Conservation (phyloP, 805 yeast species). For the Yarrowia yakushimensis region DNA sequence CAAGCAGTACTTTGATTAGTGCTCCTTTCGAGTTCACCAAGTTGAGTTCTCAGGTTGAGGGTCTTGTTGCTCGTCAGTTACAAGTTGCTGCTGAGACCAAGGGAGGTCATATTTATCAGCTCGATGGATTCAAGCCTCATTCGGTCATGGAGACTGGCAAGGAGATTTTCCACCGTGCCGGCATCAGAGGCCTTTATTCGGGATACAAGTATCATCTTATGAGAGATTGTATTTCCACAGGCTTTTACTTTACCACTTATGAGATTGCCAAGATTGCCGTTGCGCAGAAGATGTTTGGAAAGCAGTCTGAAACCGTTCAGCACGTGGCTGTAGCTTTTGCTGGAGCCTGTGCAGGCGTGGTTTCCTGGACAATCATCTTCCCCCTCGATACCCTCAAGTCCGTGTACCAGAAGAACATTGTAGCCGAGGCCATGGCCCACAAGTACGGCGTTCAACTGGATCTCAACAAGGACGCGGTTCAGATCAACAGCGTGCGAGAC, state of each 20-base stretch:
- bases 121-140: constrained; percentile 29
- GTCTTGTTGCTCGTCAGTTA: constrained; percentile 40
- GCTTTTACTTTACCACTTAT: constrained; percentile 68
- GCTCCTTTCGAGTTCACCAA: constrained; percentile 87
- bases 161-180: constrained; percentile 57
- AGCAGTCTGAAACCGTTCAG: constrained; percentile 34
- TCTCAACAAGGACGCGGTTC: constrained; percentile 32
- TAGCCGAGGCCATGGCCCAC: constrained; percentile 57
- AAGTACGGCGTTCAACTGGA: constrained; percentile 39
- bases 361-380: constrained; percentile 71
- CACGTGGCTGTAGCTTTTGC: constrained; percentile 56
- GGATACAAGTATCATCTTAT: constrained; percentile 66
- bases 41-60: constrained; percentile 68
- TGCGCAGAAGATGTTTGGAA: constrained; percentile 31
- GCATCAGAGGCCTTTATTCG: constrained; percentile 62
- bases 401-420: constrained; percentile 67
- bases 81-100: constrained; percentile 37
- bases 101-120: constrained; percentile 34
- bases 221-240: constrained; percentile 70
- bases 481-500: constrained; percentile 27
- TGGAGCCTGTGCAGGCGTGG: constrained; percentile 76
- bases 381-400: constrained; percentile 82
- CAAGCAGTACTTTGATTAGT: constrained; percentile 47
- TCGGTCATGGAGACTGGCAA: constrained; percentile 47
- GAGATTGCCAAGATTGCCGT: constrained; percentile 63